Base-by-base conservation (phyloP, 768 basidiomycete species). In the Tulasnella sp. region DNA sequence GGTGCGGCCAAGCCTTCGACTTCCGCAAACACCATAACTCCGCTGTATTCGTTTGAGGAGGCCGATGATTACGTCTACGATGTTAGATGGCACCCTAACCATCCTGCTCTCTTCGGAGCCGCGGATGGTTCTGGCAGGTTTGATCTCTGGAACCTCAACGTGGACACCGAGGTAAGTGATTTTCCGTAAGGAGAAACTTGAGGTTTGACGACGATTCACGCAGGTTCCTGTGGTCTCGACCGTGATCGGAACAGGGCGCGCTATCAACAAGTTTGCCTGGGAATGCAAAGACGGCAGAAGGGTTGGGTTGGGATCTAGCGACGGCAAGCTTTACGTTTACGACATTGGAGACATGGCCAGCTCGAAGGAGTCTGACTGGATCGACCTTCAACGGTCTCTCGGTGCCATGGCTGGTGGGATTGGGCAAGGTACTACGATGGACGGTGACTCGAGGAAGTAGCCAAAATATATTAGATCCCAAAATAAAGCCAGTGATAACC, bases 41-140 rank as follows among this genome's bases (percentile, higher is more conserved):
- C 97, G 2, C 79, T 99, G 31, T 92, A 96, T 82, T 95, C 94
- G 52, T 99, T 99, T 80, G 97, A 99, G 79, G 97, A 98, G 83
- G 93, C 96, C 15, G 95, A 96, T 81, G 97, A 99, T 82, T 98
- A 99, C 82, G 97, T 99, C 12, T 99, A 97, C 84, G 97, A 98
- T 84, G 96, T 94, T 67, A 93, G 92, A 82, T 99, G 97, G 97
- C 97, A 99, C 82, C 96, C 97, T 7, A 86, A 89, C 17, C 96
- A 99, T 83, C 97, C 97, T 17, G 95, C 97, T 0, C 78, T 96
- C 68, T 99, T 99, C 82, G 96, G 93, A 29, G 90, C 90, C 4
- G 97, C 94, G 1, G 96, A 99, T 81, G 97, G 97, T 2, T 92
- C 93, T 1, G 97, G 96, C 34, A 93, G 91, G 82, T 98, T 99